Evolutionary conservation across 1,139 yeast genomes (phyloP).

Genomic region (Sugiyamaella neomexicana): DNA sequence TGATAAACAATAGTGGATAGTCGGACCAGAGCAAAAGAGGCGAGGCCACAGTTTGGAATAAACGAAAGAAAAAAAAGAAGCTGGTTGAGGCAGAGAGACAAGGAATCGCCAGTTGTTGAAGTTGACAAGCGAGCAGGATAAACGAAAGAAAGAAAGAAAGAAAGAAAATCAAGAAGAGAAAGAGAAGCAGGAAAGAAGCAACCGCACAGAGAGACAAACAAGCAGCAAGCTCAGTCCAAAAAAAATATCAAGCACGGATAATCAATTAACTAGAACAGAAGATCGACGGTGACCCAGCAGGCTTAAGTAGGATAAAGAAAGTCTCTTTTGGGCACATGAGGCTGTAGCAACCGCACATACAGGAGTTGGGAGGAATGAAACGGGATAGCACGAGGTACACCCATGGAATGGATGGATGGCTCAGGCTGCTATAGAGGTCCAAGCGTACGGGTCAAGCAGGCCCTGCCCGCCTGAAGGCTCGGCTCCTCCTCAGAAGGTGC

Average conservation of each 20-base stretch:
- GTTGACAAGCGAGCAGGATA: neutral
- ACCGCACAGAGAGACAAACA: neutral
- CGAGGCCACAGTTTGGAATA: no score
- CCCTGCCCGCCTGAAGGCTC: no score
- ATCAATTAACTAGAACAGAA: neutral
- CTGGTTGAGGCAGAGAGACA: neutral
- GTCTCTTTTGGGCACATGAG: neutral
- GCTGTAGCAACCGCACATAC: neutral
- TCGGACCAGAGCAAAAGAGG: no score
- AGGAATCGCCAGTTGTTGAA: neutral
- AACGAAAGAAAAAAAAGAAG: neutral
- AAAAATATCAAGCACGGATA: conserved; percentile 10
- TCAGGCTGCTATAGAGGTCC: no score
- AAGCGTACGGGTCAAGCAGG: no score
- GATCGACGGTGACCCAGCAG: conserved; percentile 3
- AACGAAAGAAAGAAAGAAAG: neutral
- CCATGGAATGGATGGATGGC: no score
- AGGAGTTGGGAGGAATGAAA: neutral
- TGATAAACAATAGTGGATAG: no score
- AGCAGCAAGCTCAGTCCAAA: conserved; percentile 4
- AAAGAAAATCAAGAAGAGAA: neutral
- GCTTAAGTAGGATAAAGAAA: neutral
- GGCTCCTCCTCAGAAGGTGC: no score
- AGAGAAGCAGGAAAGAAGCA: neutral
- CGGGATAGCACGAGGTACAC: no score